A percentile compares a stretch with the other conserved stretches of the same genome.
These are phyloP conservation scores for Penicillium roqueforti DNA, from an alignment of 495 filamentous ascomycete genomes.

Conservation along the genomic window DNA sequence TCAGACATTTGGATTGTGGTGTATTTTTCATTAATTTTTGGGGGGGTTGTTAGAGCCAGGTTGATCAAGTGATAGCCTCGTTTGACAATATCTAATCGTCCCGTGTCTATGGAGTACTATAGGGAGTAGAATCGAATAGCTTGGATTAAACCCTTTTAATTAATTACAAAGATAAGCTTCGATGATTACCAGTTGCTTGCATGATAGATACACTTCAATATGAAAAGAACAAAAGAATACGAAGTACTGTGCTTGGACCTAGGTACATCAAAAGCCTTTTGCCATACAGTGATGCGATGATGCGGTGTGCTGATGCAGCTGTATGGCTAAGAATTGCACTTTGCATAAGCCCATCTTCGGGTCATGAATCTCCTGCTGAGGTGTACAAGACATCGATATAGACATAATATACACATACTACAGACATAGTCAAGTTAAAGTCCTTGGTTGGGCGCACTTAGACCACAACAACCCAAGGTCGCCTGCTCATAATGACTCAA, in stretches of 20 bases:
- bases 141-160: no score
- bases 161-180: no score
- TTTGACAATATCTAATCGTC: not conserved
- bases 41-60: no score
- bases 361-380: no score
- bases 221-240: not conserved
- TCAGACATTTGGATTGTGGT: not conserved
- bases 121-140: not conserved
- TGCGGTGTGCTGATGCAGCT: not conserved
- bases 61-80: not conserved
- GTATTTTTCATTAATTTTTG: not conserved
- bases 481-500: not conserved
- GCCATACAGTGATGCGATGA: not conserved
- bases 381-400: no score
- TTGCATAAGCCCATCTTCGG: no score
- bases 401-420: no score
- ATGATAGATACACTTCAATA: not conserved
- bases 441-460: not conserved
- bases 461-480: not conserved
- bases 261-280: no score
- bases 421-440: not conserved
- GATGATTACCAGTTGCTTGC: not conserved
- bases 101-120: not conserved
- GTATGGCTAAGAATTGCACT: not conserved
- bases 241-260: not conserved